Percentiles rank a stretch among this genome's conserved stretches.
phyloP scores from a whole-genome alignment of 148 eudicot genomes.

The Pharnaceum exiguum region DNA sequence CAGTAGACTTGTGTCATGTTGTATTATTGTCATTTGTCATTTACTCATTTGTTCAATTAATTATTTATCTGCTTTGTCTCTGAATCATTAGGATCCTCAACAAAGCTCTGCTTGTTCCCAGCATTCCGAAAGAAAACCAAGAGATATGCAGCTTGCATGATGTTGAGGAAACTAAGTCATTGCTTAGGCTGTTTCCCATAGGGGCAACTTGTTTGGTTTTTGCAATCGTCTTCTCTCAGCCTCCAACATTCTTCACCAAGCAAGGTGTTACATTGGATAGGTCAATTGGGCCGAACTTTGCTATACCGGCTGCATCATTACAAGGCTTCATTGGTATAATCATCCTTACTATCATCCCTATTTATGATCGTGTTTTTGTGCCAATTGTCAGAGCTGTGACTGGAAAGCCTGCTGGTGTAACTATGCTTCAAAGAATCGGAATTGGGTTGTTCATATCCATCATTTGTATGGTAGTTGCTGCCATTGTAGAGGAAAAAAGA shows the following conservation, averaged over 20 bases:
- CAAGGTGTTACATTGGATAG: conserved; percentile 66
- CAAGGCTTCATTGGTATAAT: conserved; percentile 26
- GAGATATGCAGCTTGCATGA: conserved; percentile 31
- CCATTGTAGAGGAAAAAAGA: conserved; percentile 34
- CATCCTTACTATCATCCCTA: conserved; percentile 34
- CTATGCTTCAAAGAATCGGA: conserved; percentile 65
- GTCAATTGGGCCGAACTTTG: conserved; percentile 29
- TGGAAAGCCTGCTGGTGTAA: conserved; percentile 44
- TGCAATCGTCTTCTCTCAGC: conserved; percentile 39
- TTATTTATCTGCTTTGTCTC: background rate
- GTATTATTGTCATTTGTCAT: too few relatives aligned
- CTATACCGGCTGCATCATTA: conserved; percentile 52
- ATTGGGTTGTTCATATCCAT: conserved; percentile 38
- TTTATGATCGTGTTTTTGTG: conserved; percentile 50
- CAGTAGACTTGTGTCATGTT: too few relatives aligned
- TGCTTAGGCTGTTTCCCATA: conserved; percentile 52
- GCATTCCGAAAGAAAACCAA: conserved; percentile 20
- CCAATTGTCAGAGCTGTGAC: conserved; percentile 40
- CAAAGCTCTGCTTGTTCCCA: conserved; percentile 45
- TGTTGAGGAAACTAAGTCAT: conserved; percentile 57
- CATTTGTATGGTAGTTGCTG: conserved; percentile 36
- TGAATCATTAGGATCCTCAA: conserved; percentile 23
- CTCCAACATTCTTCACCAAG: conserved; percentile 50
- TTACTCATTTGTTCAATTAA: conserved; percentile 25
- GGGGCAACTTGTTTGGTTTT: conserved; percentile 42